A percentile compares a stretch with the other conserved stretches of the same genome.
Evolutionary conservation across 2,329 filamentous ascomycete genomes (phyloP).

Genomic region (Fusarium sp.): DNA sequence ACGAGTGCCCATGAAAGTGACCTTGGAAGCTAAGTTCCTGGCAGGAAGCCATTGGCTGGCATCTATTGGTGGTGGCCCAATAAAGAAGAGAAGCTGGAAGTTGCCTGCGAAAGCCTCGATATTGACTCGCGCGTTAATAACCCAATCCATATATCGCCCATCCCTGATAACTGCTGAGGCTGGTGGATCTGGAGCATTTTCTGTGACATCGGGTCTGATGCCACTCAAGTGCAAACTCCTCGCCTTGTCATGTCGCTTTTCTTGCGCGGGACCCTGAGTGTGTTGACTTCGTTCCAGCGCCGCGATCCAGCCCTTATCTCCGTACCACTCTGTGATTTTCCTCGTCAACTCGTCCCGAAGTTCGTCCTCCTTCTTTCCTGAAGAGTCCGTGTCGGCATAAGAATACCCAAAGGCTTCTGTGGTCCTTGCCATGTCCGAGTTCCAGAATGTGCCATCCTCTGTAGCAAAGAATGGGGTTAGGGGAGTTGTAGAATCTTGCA

Average conservation of each 20-base stretch:
- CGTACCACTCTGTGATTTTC: conserved; percentile 65
- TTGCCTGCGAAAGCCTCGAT: conserved; percentile 71
- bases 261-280: not conserved
- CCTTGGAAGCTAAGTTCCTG: conserved; percentile 69
- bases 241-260: not conserved
- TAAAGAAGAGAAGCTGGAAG: conserved; percentile 74
- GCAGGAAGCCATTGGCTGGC: conserved; percentile 62
- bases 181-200: conserved; percentile 39
- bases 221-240: conserved; percentile 5
- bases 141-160: conserved; percentile 70
- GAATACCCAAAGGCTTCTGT: conserved; percentile 77
- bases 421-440: conserved; percentile 69
- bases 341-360: conserved; percentile 50
- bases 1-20: conserved; percentile 65
- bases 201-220: conserved; percentile 41
- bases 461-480: conserved; percentile 75
- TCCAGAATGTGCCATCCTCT: conserved; percentile 73
- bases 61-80: conserved; percentile 65
- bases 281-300: conserved; percentile 21
- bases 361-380: conserved; percentile 39
- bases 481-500: conserved; percentile 66
- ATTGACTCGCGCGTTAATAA: conserved; percentile 72
- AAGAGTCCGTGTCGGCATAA: conserved; percentile 70
- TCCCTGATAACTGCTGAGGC: conserved; percentile 50
- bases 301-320: conserved; percentile 46